Percentiles rank a stretch among this genome's conserved stretches.
Conservation (phyloP, 345 rosid genomes). For the Brassica nigra region DNA sequence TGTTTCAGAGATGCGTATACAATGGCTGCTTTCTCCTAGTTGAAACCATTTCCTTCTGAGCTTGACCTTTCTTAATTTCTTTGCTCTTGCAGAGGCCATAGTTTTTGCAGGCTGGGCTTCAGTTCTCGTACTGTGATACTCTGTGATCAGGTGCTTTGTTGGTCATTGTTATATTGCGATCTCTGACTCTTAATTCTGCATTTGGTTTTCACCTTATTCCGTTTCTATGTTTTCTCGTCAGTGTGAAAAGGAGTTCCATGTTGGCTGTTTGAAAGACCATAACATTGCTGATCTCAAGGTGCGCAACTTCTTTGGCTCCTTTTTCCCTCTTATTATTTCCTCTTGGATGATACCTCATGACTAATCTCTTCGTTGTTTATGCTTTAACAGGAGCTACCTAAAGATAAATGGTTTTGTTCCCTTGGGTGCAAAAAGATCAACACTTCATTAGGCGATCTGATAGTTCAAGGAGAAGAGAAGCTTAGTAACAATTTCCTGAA, state of each 20-base stretch:
- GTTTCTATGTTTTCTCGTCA: slow-evolving; percentile 33
- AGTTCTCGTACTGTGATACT: slow-evolving; percentile 83
- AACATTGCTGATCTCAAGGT: slow-evolving; percentile 83
- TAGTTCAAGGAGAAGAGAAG: slow-evolving; percentile 68
- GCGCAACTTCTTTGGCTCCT: slow-evolving; percentile 22
- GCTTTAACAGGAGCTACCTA: slow-evolving; percentile 71
- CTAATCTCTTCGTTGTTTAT: slow-evolving; percentile 5
- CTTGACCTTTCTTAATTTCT: slow-evolving; percentile 14
- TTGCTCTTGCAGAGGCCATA: slow-evolving; percentile 61
- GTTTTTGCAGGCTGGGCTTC: slow-evolving; percentile 66
- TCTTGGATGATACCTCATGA: neutral
- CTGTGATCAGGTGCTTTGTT: slow-evolving; percentile 79
- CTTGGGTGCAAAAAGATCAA: slow-evolving; percentile 55
- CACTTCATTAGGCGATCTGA: slow-evolving; percentile 56
- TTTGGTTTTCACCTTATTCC: slow-evolving; percentile 18
- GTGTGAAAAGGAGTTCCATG: slow-evolving; percentile 97
- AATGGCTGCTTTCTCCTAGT: slow-evolving; percentile 44
- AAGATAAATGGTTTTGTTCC: slow-evolving; percentile 89
- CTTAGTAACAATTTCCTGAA: slow-evolving; percentile 57
- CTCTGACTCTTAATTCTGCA: slow-evolving; percentile 15
- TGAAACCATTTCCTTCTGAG: slow-evolving; percentile 11
- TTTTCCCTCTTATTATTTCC: neutral
- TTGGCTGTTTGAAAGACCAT: slow-evolving; percentile 87
- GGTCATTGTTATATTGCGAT: slow-evolving; percentile 6
- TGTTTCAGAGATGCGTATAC: slow-evolving; percentile 26